phyloP scores from a whole-genome alignment of 768 basidiomycete genomes.

The Mycena venus region DNA sequence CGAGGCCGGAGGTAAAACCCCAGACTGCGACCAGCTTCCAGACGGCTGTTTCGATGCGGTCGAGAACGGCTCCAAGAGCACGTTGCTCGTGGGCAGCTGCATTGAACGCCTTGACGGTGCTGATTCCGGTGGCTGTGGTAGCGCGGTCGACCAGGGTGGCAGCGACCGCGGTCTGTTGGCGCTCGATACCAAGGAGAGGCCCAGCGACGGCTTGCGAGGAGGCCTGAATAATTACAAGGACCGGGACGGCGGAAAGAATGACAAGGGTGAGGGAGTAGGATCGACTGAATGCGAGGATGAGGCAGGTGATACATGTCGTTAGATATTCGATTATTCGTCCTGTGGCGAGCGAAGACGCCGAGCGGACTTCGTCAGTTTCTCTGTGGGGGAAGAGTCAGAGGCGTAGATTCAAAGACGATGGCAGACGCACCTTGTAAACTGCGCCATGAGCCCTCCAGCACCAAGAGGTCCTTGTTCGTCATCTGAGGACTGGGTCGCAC shows the following conservation, averaged over 20 bases:
- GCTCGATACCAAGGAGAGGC: constrained; percentile 78
- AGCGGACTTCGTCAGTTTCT: constrained; percentile 94
- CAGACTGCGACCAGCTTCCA: constrained; percentile 75
- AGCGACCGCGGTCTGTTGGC: constrained; percentile 74
- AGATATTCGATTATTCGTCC: constrained; percentile 87
- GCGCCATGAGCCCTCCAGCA: constrained; percentile 93
- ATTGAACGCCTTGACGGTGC: constrained; percentile 95
- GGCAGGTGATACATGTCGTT: constrained; percentile 82
- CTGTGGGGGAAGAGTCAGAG: constrained; percentile 54
- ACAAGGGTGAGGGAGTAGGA: constrained; percentile 91
- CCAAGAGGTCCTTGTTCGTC: constrained; percentile 70
- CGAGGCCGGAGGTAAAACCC: constrained; percentile 76
- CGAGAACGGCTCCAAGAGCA: constrained; percentile 58
- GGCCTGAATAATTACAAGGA: constrained; percentile 82
- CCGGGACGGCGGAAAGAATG: constrained; percentile 90
- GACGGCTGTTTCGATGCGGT: constrained; percentile 60
- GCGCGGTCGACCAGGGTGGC: constrained; percentile 87
- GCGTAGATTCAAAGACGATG: background rate
- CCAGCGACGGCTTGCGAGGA: constrained; percentile 78
- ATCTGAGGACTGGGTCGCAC: constrained; percentile 36
- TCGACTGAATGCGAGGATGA: constrained; percentile 84
- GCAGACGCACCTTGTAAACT: constrained; percentile 79
- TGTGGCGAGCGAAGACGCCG: constrained; percentile 84
- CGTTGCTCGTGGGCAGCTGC: constrained; percentile 68
- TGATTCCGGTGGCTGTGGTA: constrained; percentile 67